These are phyloP conservation scores for Acanthamoeba castellanii DNA, from an alignment of 208 protist genomes.

Conservation along the genomic window DNA sequence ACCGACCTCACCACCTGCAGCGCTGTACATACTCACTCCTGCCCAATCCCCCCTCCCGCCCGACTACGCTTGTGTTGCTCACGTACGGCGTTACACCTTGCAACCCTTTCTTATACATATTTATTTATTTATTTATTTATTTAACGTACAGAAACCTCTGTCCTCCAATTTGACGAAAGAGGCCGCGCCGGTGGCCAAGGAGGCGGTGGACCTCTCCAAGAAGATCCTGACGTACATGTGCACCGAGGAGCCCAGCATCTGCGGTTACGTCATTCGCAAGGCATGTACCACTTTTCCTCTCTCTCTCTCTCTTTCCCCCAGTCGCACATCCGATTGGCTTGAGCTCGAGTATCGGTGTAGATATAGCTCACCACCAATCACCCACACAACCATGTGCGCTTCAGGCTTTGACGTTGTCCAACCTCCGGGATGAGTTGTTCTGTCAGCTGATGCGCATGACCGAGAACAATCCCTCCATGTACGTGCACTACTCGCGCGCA, in stretches of 20 bases:
- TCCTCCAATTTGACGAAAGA: background rate
- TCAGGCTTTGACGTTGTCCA: background rate
- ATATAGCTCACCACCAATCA: no score
- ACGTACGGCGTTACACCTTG: background rate
- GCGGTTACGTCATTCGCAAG: background rate
- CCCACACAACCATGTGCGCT: no score
- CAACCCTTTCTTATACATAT: no score
- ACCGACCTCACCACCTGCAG: background rate
- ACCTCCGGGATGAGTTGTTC: constrained; percentile 30
- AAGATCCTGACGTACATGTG: constrained; percentile 31
- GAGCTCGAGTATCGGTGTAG: no score
- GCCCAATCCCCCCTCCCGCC: background rate
- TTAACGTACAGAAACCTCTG: constrained; percentile 47
- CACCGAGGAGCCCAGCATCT: background rate
- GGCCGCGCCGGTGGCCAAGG: background rate
- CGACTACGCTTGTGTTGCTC: no score
- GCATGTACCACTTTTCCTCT: background rate
- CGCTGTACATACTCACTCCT: background rate
- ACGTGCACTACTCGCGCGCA: no score
- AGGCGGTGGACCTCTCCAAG: constrained; percentile 44
- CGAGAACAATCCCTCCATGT: constrained; percentile 36
- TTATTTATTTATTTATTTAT: no score
- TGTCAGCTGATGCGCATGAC: constrained; percentile 69
- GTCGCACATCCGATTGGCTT: no score
- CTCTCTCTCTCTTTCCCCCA: no score